phyloP scores from a whole-genome alignment of 352 stramenopile species.

The Phytophthora crassamura region DNA sequence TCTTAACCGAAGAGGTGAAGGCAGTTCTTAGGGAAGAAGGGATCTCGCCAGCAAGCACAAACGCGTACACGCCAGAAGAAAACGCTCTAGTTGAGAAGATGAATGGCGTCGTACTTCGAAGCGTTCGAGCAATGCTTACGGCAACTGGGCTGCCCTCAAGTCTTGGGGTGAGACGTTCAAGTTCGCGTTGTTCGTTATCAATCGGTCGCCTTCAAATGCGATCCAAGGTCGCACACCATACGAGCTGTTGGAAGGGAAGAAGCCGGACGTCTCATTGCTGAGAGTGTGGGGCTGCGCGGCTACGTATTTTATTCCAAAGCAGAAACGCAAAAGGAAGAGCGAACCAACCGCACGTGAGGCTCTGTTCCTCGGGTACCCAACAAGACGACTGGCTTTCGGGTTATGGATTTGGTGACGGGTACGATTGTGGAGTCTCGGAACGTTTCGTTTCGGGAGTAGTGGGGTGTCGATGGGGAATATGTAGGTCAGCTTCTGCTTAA shows the following conservation, averaged over 20 bases:
- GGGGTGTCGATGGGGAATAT: too few relatives aligned
- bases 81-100: neutral
- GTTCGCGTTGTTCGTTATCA: constrained; percentile 4
- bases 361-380: too few relatives aligned
- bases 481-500: too few relatives aligned
- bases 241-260: constrained; percentile 2
- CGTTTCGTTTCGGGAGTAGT: too few relatives aligned
- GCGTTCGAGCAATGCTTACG: constrained; percentile 5
- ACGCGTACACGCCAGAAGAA: constrained; percentile 3
- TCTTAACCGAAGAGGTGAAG: neutral
- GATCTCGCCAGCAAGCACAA: neutral
- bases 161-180: constrained; percentile 7
- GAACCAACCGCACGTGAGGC: too few relatives aligned
- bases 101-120: neutral
- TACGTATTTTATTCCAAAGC: neutral
- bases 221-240: constrained; percentile 5
- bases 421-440: too few relatives aligned
- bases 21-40: neutral
- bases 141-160: constrained; percentile 3
- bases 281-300: neutral
- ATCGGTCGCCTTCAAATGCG: constrained; percentile 6
- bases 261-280: neutral
- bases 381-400: too few relatives aligned
- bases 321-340: neutral
- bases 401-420: too few relatives aligned